Evolutionary conservation across 352 stramenopile species (phyloP).

Genomic region (Blastocystis sp.): DNA sequence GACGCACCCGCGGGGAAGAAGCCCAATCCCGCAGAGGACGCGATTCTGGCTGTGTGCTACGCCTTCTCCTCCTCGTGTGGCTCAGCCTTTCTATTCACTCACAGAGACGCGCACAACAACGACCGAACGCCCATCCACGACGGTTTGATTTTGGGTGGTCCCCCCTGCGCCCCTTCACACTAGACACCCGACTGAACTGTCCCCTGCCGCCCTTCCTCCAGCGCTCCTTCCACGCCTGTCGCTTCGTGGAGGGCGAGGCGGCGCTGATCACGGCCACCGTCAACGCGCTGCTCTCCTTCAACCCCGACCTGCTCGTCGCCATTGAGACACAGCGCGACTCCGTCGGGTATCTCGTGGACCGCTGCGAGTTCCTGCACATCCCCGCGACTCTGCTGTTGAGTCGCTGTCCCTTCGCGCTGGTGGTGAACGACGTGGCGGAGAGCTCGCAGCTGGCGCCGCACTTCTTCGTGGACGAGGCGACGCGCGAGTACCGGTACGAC

Average conservation of each 20-base stretch:
- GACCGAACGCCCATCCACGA: conserved; percentile 45
- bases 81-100: background rate
- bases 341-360: conserved; percentile 57
- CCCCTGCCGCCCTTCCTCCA: conserved; percentile 24
- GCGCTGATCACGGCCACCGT: conserved; percentile 29
- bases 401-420: conserved; percentile 55
- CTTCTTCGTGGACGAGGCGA: conserved; percentile 20
- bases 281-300: conserved; percentile 58
- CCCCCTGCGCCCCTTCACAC: background rate
- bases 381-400: conserved; percentile 33
- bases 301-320: conserved; percentile 56
- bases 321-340: conserved; percentile 65
- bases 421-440: background rate
- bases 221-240: background rate
- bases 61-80: conserved; percentile 23
- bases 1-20: background rate
- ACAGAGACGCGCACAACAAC: conserved; percentile 56
- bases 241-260: conserved; percentile 18
- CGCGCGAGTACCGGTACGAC: conserved; percentile 53
- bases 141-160: conserved; percentile 45
- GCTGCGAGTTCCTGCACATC: conserved; percentile 55
- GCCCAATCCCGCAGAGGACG: conserved; percentile 45
- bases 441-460: background rate
- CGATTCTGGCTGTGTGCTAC: conserved; percentile 36
- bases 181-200: background rate